Evolutionary conservation across 2,329 filamentous ascomycete genomes (phyloP).

Genomic region (Apiospora pterosperma): DNA sequence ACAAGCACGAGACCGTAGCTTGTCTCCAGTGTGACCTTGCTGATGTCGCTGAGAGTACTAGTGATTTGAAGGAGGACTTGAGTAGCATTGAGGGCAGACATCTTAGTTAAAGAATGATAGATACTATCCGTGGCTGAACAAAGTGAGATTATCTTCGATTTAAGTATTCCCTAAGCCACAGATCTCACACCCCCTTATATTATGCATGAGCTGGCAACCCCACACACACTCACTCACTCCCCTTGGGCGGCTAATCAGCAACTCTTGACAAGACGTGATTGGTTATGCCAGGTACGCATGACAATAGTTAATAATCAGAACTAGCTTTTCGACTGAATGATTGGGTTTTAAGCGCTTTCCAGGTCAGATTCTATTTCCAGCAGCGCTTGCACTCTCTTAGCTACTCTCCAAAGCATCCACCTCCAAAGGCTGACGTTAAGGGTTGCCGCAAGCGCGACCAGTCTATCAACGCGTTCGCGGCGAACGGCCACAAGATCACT

Average conservation of each 20-base stretch:
- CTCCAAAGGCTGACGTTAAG: not conserved
- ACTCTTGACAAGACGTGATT: not conserved
- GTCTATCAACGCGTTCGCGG: not conserved
- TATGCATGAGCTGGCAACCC: not conserved
- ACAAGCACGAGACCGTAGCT: not conserved
- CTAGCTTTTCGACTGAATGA: not conserved
- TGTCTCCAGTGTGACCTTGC: not conserved
- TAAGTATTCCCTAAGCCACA: not conserved
- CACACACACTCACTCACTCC: not conserved
- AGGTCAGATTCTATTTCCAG: not conserved
- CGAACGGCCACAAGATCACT: not conserved
- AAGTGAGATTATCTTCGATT: not conserved
- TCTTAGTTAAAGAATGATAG: not conserved
- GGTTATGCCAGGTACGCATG: too few species aligned
- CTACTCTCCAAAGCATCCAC: too few species aligned
- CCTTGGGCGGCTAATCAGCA: not conserved
- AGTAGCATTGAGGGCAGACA: not conserved
- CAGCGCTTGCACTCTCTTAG: not conserved
- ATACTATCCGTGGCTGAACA: not conserved
- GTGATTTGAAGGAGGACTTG: not conserved
- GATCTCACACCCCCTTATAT: too few species aligned
- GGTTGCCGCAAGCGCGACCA: not conserved
- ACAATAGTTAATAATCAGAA: not conserved
- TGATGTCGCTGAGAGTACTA: not conserved
- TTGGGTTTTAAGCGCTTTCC: not conserved